These are phyloP conservation scores for Phytopythium delawarense DNA, from an alignment of 352 stramenopile genomes.

Conservation along the genomic window DNA sequence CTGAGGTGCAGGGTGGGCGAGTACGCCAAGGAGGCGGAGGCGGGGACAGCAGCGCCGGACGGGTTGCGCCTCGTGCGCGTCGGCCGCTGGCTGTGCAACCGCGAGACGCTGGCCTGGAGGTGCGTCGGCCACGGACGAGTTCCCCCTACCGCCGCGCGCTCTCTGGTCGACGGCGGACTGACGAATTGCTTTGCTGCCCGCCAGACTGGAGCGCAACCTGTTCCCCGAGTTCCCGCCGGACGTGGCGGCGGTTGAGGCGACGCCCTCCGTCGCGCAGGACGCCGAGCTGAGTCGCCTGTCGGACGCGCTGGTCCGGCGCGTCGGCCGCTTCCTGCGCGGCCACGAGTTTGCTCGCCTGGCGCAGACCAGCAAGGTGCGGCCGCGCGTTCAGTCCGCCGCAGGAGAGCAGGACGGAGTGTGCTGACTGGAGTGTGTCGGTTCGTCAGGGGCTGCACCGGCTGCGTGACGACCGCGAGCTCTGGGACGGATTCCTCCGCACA, in stretches of 20 bases:
- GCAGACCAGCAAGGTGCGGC: slow-evolving; percentile 30
- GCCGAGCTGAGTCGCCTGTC: slow-evolving; percentile 41
- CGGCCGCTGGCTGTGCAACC: slow-evolving; percentile 28
- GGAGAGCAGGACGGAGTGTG: not conserved
- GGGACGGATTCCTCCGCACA: slow-evolving; percentile 23
- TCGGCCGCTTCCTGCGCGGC: slow-evolving; percentile 26
- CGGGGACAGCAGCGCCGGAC: not conserved
- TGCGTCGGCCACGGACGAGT: not conserved
- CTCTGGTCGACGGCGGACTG: no score
- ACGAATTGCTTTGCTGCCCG: not conserved
- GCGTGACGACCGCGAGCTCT: slow-evolving; percentile 18
- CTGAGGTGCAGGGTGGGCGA: slow-evolving; percentile 22
- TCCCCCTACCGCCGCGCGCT: not conserved
- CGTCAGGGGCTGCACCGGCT: slow-evolving; percentile 25
- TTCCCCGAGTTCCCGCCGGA: slow-evolving; percentile 24
- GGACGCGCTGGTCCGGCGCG: slow-evolving; percentile 19
- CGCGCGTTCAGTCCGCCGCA: not conserved
- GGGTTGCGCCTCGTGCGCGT: slow-evolving; percentile 9
- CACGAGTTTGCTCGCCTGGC: slow-evolving; percentile 29
- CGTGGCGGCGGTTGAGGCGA: not conserved
- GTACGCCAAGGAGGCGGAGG: slow-evolving; percentile 25
- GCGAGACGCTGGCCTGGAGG: slow-evolving; percentile 43
- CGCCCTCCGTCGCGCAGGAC: slow-evolving; percentile 12
- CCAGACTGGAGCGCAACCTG: slow-evolving; percentile 39
- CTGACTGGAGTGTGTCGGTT: not conserved